A percentile compares a stretch with the other conserved stretches of the same genome.
Conservation (phyloP, 257 asterid genomes). For the Nicotiana tabacum region DNA sequence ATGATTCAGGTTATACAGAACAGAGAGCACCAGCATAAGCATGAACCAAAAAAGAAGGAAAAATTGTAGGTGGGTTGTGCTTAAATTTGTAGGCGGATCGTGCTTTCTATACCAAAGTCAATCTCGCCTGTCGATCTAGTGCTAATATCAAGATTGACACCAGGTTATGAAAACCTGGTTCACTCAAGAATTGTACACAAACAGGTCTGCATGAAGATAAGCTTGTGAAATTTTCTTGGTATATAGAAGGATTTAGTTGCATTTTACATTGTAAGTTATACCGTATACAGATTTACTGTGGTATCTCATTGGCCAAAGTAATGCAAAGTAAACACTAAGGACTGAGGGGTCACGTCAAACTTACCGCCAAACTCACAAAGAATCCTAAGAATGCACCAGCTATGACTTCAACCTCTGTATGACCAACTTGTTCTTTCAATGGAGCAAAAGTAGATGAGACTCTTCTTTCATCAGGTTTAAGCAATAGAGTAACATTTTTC, state of each 20-base stretch:
- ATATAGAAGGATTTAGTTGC: background rate
- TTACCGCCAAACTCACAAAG: constrained; percentile 51
- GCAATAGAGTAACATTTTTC: constrained; percentile 31
- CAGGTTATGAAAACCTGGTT: background rate
- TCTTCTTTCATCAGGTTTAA: constrained; percentile 32
- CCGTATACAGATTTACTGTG: background rate
- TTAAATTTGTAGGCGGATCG: constrained; percentile 11
- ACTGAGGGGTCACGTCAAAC: constrained; percentile 12
- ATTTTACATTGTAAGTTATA: background rate
- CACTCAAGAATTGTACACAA: background rate
- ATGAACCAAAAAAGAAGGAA: background rate
- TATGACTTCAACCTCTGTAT: constrained; percentile 72
- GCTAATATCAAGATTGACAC: background rate
- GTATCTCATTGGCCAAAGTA: background rate
- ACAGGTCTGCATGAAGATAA: background rate
- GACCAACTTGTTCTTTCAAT: constrained; percentile 85
- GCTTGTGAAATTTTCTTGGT: background rate
- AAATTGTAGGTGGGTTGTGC: background rate
- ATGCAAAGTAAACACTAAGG: background rate
- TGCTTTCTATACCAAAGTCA: background rate
- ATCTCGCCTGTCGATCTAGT: background rate
- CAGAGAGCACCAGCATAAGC: background rate
- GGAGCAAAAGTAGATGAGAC: constrained; percentile 9
- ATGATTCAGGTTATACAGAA: background rate
- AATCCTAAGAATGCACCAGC: constrained; percentile 92